These are phyloP conservation scores for Leishmania amazonensis DNA, from an alignment of 208 protist genomes.

Conservation along the genomic window DNA sequence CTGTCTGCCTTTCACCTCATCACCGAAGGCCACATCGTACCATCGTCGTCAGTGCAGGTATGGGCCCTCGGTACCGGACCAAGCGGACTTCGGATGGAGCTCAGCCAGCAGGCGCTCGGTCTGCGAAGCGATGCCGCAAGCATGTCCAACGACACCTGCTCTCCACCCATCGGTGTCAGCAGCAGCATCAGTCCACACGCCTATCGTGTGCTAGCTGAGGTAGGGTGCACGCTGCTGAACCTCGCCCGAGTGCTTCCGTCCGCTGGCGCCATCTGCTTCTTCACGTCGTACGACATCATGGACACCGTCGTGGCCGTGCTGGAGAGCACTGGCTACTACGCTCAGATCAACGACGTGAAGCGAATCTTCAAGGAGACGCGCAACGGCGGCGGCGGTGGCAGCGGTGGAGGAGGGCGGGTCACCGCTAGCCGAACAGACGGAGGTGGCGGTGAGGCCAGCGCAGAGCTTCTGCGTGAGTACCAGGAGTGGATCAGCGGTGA, in stretches of 20 bases:
- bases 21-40: constrained; percentile 87
- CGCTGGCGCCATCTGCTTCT: constrained; percentile 95
- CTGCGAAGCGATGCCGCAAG: not conserved
- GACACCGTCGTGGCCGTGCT: constrained; percentile 53
- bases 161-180: not conserved
- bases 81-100: constrained; percentile 55
- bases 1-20: constrained; percentile 41
- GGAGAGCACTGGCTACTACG: constrained; percentile 42
- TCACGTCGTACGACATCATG: constrained; percentile 92
- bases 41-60: constrained; percentile 70
- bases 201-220: constrained; percentile 39
- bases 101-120: constrained; percentile 41
- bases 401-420: not conserved
- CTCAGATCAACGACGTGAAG: constrained; percentile 73
- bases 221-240: constrained; percentile 87
- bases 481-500: constrained; percentile 43
- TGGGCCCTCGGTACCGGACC: constrained; percentile 64
- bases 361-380: constrained; percentile 84
- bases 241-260: constrained; percentile 85
- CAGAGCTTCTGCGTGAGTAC: constrained; percentile 58
- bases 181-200: constrained; percentile 5
- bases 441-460: constrained; percentile 26
- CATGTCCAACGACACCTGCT: not conserved
- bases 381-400: not conserved
- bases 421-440: not conserved